Evolutionary conservation across 2,329 filamentous ascomycete species (phyloP), one percentile per base, ranked within the genome.

Genomic region (Aureobasidium uvarum): DNA sequence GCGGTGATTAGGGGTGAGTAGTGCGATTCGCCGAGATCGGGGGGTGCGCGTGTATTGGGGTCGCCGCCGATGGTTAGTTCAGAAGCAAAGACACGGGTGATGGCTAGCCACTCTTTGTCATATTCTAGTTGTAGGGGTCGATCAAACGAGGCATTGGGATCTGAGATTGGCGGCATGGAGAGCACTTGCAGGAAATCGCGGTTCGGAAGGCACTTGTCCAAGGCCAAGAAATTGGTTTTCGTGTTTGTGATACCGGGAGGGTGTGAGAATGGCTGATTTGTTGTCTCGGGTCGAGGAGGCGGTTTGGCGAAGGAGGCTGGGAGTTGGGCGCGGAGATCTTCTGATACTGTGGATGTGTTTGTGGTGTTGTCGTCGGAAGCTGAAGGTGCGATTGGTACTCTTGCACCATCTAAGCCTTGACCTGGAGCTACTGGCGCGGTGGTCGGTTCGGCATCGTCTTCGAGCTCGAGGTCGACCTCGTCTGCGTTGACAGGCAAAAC

Each of bases 91-190:
- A 87, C 89, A 48, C 94, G 89, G 14, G 89, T 93, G 69, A 99
- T 97, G 48, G 95, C 90, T 8, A 99, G 86, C 94, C 94, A 99
- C 78, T 99, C 95, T 13, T 88, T 86, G 75, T 99, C 95, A 74
- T 99, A 98, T 55, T 87, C 80, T 0, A 97, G 81, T 13, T 79
- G 81, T 70, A 86, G 84, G 0, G 86, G 86, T 1, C 80, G 77
- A 18, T 72, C 60, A 58, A 78, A 48, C 28, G 74, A 68, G 7
- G 63, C 56, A 5, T 70, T 67, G 4, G 69, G 55, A 5, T 64
- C 68, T n/a, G 74, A 69, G 48, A 83, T 72, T 3, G 86, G 80
- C 2, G 78, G 73, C 20, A 94, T 80, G 38, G 89, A 84, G 39
- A 89, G 80, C 2, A 98, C 81, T 71, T 98, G 92, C 2, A 99